phyloP scores from a whole-genome alignment of 768 basidiomycete genomes.

The Rhodotorula sphaerocarpa region DNA sequence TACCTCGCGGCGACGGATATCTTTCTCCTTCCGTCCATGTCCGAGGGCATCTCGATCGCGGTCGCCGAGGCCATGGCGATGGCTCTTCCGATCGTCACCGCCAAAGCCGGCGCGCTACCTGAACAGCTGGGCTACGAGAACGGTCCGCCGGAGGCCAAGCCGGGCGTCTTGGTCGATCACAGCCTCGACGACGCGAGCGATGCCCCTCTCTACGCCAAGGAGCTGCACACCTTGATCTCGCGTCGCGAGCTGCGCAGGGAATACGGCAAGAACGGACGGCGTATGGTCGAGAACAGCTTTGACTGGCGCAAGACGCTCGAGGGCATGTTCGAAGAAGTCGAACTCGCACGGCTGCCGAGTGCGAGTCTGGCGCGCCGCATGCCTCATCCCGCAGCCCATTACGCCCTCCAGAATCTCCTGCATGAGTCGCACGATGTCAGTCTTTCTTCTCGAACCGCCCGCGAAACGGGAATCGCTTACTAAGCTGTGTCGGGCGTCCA shows the following conservation, averaged over 20 bases:
- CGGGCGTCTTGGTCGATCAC: constrained; percentile 16
- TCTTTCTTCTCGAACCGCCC: neutral
- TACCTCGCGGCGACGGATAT: constrained; percentile 20
- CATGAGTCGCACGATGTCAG: constrained; percentile 18
- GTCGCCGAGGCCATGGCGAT: constrained; percentile 37
- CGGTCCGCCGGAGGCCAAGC: neutral
- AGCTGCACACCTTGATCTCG: constrained; percentile 14
- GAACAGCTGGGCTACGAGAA: constrained; percentile 15
- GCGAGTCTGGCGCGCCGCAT: constrained; percentile 7
- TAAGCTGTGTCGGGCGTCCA: neutral
- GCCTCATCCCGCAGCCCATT: constrained; percentile 24
- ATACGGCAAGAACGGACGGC: constrained; percentile 15
- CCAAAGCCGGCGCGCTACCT: constrained; percentile 12
- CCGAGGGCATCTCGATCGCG: constrained; percentile 34
- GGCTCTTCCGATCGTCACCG: constrained; percentile 27
- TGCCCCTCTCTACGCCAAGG: constrained; percentile 20
- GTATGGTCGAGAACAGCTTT: constrained; percentile 24
- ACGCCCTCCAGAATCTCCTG: constrained; percentile 22
- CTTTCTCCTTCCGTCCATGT: constrained; percentile 33
- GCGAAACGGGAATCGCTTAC: no score
- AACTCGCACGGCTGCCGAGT: constrained; percentile 2
- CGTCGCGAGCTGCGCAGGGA: neutral
- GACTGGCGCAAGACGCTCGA: constrained; percentile 19
- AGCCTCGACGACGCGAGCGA: constrained; percentile 11
- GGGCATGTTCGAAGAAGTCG: constrained; percentile 23